Evolutionary conservation across 306 rosid genomes (phyloP).

Genomic region (Lathyrus tuberosus): DNA sequence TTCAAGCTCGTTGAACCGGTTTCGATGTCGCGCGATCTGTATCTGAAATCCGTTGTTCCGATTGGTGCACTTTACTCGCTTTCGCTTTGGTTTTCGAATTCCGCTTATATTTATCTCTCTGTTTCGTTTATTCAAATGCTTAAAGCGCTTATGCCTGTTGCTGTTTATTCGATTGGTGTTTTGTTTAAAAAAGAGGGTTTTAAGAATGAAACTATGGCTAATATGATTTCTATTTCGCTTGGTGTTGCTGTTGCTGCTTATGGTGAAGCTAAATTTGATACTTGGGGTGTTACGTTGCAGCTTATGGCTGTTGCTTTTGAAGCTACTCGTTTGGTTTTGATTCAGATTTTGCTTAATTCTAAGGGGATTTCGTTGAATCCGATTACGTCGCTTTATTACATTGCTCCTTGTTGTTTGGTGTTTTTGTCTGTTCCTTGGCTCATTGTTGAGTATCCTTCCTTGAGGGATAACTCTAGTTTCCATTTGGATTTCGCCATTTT

Average conservation of each 20-base stretch:
- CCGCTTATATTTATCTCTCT: slow-evolving; percentile 84
- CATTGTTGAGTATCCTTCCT: slow-evolving; percentile 68
- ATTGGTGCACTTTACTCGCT: slow-evolving; percentile 95
- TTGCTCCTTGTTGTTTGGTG: slow-evolving; percentile 87
- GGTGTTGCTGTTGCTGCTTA: slow-evolving; percentile 93
- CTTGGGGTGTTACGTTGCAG: slow-evolving; percentile 76
- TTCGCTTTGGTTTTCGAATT: slow-evolving; percentile 91
- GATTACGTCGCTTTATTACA: slow-evolving; percentile 90
- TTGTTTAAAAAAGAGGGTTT: slow-evolving; percentile 66
- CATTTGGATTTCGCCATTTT: slow-evolving; percentile 66
- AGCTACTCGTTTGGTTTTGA: slow-evolving; percentile 84
- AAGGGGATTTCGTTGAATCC: slow-evolving; percentile 89
- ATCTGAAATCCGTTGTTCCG: slow-evolving; percentile 80
- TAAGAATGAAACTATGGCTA: slow-evolving; percentile 70
- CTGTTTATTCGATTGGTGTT: slow-evolving; percentile 84
- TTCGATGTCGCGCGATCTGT: slow-evolving; percentile 85
- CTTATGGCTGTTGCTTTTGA: slow-evolving; percentile 85
- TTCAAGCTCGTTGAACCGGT: slow-evolving; percentile 88
- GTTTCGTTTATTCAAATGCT: slow-evolving; percentile 97
- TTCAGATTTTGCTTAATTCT: slow-evolving; percentile 78
- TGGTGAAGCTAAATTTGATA: slow-evolving; percentile 81
- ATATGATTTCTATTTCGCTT: slow-evolving; percentile 84
- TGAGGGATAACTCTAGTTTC: slow-evolving; percentile 81
- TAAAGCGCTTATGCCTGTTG: slow-evolving; percentile 94
- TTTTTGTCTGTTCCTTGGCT: slow-evolving; percentile 85